Evolutionary conservation across 139 green algal genomes (phyloP), one percentile per base, ranked within the genome.

Genomic region (Chlorella vulgaris): DNA sequence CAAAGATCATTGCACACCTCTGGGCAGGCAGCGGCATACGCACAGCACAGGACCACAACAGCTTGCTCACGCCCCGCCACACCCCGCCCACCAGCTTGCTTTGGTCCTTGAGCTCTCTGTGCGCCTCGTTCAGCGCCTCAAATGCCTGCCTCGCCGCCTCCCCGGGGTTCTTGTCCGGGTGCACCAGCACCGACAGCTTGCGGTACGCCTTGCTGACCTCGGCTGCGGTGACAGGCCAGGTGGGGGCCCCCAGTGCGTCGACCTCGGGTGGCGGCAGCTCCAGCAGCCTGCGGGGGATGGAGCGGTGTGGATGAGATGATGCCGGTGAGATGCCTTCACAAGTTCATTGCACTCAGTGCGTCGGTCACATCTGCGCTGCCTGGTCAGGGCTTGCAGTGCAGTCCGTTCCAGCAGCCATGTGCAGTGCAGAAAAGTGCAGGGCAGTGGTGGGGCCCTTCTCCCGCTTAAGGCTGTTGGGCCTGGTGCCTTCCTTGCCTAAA

Each of bases 161-260:
- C 1, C 90, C 89, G 7, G 87, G 88, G 74, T 93, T 91, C 71
- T 95, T 96, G 78, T 96, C 92, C 1, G 92, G 92, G 38, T 96
- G 92, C 69, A 96, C 92, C 35, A 93, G 84, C 2, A 95, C 76
- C 21, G 91, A 95, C 40, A 96, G 83, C 75, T 87, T 89, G 38
- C 92, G 76, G 74, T 94, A 96, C 0, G 92, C 91, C 35, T 84
- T 87, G 26, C 85, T 92, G 18, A 96, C 87, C 15, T 95, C 89
- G 26, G 55, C 66, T 8, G 85, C n/a, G 1, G 76, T 90, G 51
- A 89, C 88, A 5, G 35, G 26, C 92, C 92, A 95, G 18, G 80
- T 36, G 6, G 90, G 88, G 0, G 85, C 71, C 2, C 91, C 91
- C 47, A 96, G 74, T 4, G 91, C 92, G 61, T 96, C 92, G 7